Percentiles rank a stretch among this genome's conserved stretches.
Conservation (phyloP, 1,284 basidiomycete species). For the Malassezia restricta region DNA sequence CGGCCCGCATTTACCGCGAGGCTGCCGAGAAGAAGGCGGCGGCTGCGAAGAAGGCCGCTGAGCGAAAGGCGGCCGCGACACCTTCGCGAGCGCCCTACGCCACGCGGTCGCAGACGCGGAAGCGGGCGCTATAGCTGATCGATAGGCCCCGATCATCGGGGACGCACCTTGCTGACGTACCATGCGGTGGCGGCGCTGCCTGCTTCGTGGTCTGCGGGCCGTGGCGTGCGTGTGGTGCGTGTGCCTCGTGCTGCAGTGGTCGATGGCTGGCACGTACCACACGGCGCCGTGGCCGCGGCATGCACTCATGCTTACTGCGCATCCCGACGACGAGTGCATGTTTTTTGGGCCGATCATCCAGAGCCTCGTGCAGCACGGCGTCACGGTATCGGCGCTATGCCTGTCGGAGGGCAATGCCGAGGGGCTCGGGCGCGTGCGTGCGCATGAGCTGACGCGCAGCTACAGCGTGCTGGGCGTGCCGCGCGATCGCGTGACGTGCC, state of each 20-base stretch:
- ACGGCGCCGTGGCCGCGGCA: neutral
- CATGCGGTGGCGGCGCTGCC: neutral
- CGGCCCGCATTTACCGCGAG: constrained; percentile 36
- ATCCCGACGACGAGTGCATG: constrained; percentile 82
- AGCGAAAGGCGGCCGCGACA: neutral
- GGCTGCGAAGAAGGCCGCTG: neutral
- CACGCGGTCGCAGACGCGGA: neutral
- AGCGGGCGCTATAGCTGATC: neutral
- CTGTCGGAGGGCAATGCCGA: constrained; percentile 56
- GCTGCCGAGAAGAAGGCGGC: constrained; percentile 30
- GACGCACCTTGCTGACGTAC: neutral
- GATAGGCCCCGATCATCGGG: neutral
- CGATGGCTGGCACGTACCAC: neutral
- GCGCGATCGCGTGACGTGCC: constrained; percentile 52
- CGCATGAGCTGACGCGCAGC: constrained; percentile 54
- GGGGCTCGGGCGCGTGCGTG: constrained; percentile 60
- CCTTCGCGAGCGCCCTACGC: neutral
- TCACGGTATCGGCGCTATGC: constrained; percentile 48
- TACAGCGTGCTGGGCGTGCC: constrained; percentile 56
- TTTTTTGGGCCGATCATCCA: constrained; percentile 73
- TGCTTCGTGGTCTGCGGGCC: neutral
- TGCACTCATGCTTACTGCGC: constrained; percentile 62
- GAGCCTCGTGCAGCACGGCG: constrained; percentile 50
- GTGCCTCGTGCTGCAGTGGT: neutral
- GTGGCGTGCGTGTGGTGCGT: neutral